Evolutionary conservation across 2,329 filamentous ascomycete genomes (phyloP), one percentile per base, ranked within the genome.

Genomic region (Graphilbum fragrans): DNA sequence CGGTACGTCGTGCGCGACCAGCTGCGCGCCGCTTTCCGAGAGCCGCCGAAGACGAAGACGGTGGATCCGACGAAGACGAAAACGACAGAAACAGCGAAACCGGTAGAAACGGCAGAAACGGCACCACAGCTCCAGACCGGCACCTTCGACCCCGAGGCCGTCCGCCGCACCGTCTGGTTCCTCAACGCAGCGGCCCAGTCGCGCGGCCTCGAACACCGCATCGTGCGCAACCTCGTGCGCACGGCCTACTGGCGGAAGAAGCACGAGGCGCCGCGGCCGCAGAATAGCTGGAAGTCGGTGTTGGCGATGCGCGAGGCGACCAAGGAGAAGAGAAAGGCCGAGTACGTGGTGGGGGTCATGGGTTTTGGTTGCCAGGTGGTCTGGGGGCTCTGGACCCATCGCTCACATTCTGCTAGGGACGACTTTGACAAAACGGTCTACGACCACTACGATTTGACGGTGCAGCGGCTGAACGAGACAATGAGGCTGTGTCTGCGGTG

Each of bases 401-500:
- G n/a, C n/a, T n/a, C n/a, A n/a, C n/a, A n/a, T n/a, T 14, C 19
- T 25, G 1, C 29, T 22, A 47, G 45, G 3, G 19, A 34, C 19
- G 32, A 42, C 5, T 38, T 55, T 45, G 25, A 51, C 33, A 42
- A 49, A 19, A 56, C 58, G 7, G 59, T 67, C 7, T 80, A 70
- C 54, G 63, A 68, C 37, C 72, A 81, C 51, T 85, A 83, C 54
- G 72, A 86, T 41, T 73, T 73, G 62, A 85, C 80, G 8, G 56
- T 88, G 37, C 69, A 67, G 17, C 83, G 83, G 80, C 64, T 88
- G 41, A 87, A 88, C 53, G 75, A 80, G 55, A 78, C 69, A 7
- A 79, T 87, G 78, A 72, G 73, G 1, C 55, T 85, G 34, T 82
- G 79, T 53, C 55, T 81, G 44, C 67, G 72, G 44, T 75, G 56